phyloP scores from a whole-genome alignment of 164 flowering plant genomes.

The Macadamia integrifolia region DNA sequence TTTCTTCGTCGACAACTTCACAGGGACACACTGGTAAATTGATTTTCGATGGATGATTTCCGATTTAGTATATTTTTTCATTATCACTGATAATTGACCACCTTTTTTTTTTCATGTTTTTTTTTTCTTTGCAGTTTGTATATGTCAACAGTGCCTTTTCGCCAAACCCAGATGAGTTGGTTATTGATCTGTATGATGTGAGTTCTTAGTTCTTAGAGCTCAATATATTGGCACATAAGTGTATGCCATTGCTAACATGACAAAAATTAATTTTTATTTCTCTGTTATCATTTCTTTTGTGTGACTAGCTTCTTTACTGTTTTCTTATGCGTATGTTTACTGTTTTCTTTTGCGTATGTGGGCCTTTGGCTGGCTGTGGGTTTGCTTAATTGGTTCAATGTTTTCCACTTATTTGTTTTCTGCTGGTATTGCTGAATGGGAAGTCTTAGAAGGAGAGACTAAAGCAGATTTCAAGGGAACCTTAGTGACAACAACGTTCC shows the following conservation, averaged over 20 bases:
- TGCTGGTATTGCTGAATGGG: no score
- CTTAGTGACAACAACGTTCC: no score
- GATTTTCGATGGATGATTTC: background rate
- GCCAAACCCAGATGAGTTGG: slow-evolving; percentile 89
- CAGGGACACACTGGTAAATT: slow-evolving; percentile 70
- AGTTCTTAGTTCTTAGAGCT: slow-evolving; percentile 32
- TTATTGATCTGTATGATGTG: slow-evolving; percentile 77
- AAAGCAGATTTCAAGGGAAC: no score
- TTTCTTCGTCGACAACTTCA: slow-evolving; percentile 86
- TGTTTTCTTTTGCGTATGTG: no score
- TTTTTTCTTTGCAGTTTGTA: slow-evolving; percentile 50
- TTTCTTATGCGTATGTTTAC: background rate
- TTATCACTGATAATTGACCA: background rate
- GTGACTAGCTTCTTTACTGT: no score
- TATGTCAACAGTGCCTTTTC: slow-evolving; percentile 95
- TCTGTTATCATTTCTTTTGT: background rate
- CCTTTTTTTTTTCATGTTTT: background rate
- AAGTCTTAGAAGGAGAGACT: no score
- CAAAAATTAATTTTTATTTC: no score
- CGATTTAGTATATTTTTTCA: background rate
- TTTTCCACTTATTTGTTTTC: no score
- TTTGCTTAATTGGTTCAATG: no score
- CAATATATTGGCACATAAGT: no score
- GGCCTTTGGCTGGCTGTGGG: no score
- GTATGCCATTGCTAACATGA: no score